Percentiles rank a stretch among this genome's conserved stretches.
phyloP scores from a whole-genome alignment of 805 yeast species.

The Myxozyma nipponensis region DNA sequence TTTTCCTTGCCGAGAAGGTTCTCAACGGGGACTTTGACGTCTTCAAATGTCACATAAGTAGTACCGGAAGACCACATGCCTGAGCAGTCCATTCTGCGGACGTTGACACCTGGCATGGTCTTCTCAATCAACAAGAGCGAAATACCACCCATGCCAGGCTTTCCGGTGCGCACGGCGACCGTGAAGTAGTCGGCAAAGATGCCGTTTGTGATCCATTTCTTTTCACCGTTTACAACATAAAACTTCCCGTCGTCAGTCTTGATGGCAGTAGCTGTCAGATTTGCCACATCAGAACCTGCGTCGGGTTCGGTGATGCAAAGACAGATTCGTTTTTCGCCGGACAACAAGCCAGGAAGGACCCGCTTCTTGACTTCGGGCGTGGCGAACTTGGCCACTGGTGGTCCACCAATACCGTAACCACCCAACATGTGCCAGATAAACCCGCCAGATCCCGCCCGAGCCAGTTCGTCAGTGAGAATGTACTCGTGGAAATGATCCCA shows the following conservation, averaged over 20 bases:
- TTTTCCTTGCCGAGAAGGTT: slow-evolving; percentile 42
- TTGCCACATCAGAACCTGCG: slow-evolving; percentile 46
- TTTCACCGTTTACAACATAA: slow-evolving; percentile 42
- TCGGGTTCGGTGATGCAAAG: slow-evolving; percentile 45
- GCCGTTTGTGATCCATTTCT: slow-evolving; percentile 48
- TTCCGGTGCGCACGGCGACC: slow-evolving; percentile 46
- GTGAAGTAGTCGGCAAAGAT: slow-evolving; percentile 44
- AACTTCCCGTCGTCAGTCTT: slow-evolving; percentile 41
- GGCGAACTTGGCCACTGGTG: slow-evolving; percentile 40
- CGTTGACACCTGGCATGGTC: slow-evolving; percentile 38
- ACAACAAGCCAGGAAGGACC: slow-evolving; percentile 39
- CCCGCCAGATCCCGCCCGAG: slow-evolving; percentile 43
- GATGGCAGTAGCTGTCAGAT: slow-evolving; percentile 40
- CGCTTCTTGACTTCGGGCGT: slow-evolving; percentile 36
- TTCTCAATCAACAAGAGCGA: slow-evolving; percentile 41
- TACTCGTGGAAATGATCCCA: slow-evolving; percentile 42
- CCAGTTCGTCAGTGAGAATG: slow-evolving; percentile 40
- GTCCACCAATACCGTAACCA: slow-evolving; percentile 43
- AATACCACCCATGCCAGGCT: slow-evolving; percentile 40
- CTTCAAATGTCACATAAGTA: slow-evolving; percentile 42
- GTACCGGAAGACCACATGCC: slow-evolving; percentile 45
- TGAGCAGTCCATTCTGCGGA: slow-evolving; percentile 41
- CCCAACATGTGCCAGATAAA: slow-evolving; percentile 42
- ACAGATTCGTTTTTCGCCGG: slow-evolving; percentile 41
- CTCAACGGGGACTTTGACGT: slow-evolving; percentile 43